Evolutionary conservation across 2,329 filamentous ascomycete genomes (phyloP).

Genomic region (Alternaria rosae): DNA sequence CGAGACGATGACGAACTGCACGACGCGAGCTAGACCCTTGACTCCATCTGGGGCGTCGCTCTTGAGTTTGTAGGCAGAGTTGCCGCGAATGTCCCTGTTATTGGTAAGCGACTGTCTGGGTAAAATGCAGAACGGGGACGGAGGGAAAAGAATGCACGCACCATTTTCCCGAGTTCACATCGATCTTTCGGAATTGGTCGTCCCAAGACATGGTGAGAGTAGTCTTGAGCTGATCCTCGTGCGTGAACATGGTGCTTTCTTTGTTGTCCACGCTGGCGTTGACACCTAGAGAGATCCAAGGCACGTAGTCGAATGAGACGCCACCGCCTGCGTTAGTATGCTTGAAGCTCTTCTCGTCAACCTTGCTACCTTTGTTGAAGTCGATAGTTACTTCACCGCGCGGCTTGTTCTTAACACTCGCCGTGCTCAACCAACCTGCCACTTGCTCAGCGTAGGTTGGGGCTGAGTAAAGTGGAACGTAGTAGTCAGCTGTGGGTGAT

Average conservation of each 20-base stretch:
- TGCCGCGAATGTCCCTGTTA: not conserved
- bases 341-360: not conserved
- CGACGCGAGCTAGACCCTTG: not conserved
- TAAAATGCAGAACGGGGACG: not conserved
- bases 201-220: not conserved
- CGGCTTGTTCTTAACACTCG: not conserved
- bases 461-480: not conserved
- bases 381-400: not conserved
- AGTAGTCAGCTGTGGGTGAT: not conserved
- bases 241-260: too few species aligned
- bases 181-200: not conserved
- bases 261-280: too few species aligned
- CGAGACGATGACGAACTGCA: not conserved
- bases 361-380: not conserved
- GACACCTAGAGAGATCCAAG: too few species aligned
- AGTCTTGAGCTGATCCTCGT: not conserved
- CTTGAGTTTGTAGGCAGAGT: not conserved
- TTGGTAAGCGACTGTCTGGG: not conserved
- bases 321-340: not conserved
- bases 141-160: too few species aligned
- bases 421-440: not conserved
- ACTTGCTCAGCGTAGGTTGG: not conserved
- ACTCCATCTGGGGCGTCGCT: not conserved
- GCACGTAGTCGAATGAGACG: too few species aligned
- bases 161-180: not conserved